Base-by-base conservation (phyloP, 768 basidiomycete genomes). In the Sporobolomyces roseus region DNA sequence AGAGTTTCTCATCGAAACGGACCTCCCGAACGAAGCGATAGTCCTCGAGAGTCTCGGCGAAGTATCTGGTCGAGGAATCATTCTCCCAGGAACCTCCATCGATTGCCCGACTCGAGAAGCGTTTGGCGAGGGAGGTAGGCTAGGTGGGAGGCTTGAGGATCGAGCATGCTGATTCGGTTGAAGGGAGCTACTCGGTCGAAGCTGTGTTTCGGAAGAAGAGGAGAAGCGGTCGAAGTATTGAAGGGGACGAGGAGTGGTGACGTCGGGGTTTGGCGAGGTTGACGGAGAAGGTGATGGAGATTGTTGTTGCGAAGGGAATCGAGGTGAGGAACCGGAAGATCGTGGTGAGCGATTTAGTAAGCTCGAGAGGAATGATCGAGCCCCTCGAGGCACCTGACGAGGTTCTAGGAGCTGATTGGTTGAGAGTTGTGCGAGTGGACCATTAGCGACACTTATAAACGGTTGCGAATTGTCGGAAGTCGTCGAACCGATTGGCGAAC, bases 281-380 rank as follows among this genome's bases (percentile, higher is more conserved):
- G 21, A 54, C 9, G 4, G 8, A 13, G 33, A 35, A 13, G 53
- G 35, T 30, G 27, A 41, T 41, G 9, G 38, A 41, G 38, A 9
- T 41, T 41, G 38, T 41, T 41, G 10, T 41, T 17, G n/a, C n/a
- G 32, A 7, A 17, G 53, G 53, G 23, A 48, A 27, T 2, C 46
- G 53, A n/a, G 65, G 61, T 12, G 70, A 50, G 13, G 29, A 4
- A 3, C 23, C 13, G 33, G 27, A 30, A 19, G 48, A 27, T 5
- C 65, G 61, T 2, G 65, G 70, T 4, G 61, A 61, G 21, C 66
- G 65, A 17, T 48, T 50, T 46, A 72, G 48, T n/a, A 72, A 49
- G 35, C 27, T 48, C 27, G 66, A 58, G 21, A 72, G 29, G 61
- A 72, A 63, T 14, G 66, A 27, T 23, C 60, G 66, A 4, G 66